Evolutionary conservation across 1,284 basidiomycete species (phyloP), one percentile per base, ranked within the genome.

Genomic region (Cystobasidium pallidum): DNA sequence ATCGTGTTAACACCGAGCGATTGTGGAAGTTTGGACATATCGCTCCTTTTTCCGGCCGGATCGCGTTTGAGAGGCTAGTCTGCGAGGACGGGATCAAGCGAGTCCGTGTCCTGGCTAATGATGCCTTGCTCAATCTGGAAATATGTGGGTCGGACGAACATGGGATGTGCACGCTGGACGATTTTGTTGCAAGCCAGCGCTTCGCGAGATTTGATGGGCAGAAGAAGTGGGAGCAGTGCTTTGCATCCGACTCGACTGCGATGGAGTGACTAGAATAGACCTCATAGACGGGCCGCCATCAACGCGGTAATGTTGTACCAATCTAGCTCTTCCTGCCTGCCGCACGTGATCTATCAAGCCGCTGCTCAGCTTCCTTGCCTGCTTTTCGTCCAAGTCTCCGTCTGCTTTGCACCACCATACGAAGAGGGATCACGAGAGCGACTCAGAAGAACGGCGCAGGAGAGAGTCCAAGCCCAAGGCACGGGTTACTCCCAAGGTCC

Each of bases 71-170:
- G 80, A 84, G 84, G 74, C 59, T 91, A 73, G 59, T 70, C 15
- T 89, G 89, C 58, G 74, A 67, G 76, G 81, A 77, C 77, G 74
- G 74, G 66, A 76, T 54, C 81, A 77, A 87, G 81, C 80, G 76
- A 64, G 86, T 89, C 57, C 83, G 88, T 77, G 84, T 88, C 72
- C 80, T 88, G 54, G 87, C 88, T 71, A 88, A 90, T 73, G 88
- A 91, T 75, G 87, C 84, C 3, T 73, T 79, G 0, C 43, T 49
- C 6, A 41, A 62, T 6, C 8, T 21, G 49, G 68, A 21, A 81
- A 81, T 54, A 77, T 85, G 83, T 7, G 84, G 77, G 2, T 39
- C 80, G 7, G 79, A 81, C 43, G 79, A 79, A 32, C 80, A 86
- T 72, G 86, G 87, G 2, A 63, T 91, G 75, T 93, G 91, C 77